Percentiles rank a stretch among this genome's conserved stretches.
These are phyloP conservation scores for Euphorbia lathyris DNA, from an alignment of 345 rosid species.

Conservation along the genomic window DNA sequence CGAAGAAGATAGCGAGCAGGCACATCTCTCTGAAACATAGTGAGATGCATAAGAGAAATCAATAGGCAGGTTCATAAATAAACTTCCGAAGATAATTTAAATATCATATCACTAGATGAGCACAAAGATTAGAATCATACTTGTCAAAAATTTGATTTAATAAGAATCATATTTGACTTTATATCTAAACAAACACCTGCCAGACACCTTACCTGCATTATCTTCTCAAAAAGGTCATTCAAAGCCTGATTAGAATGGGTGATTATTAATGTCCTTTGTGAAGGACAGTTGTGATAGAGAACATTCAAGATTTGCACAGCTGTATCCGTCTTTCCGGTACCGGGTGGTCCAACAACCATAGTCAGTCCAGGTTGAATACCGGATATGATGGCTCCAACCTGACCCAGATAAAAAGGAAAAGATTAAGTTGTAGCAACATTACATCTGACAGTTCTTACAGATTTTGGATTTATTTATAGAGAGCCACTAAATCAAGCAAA, in stretches of 20 bases:
- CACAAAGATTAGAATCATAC: background rate
- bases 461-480: too few species aligned
- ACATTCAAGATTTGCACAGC: conserved; percentile 96
- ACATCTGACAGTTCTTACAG: too few species aligned
- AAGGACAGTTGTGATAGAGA: conserved; percentile 95
- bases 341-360: conserved; percentile 99
- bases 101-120: background rate
- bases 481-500: too few species aligned
- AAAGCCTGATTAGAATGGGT: conserved; percentile 98
- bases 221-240: conserved; percentile 98
- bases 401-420: conserved; percentile 18
- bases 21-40: conserved; percentile 82
- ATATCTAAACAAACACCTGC: background rate
- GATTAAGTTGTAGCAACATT: background rate
- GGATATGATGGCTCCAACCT: conserved; percentile 95
- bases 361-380: conserved; percentile 98
- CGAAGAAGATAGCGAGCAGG: conserved; percentile 99
- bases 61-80: conserved; percentile 9
- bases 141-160: background rate
- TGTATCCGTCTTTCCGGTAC: conserved; percentile 98
- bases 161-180: background rate
- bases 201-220: conserved; percentile 66
- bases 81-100: background rate
- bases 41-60: conserved; percentile 10
- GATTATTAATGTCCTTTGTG: conserved; percentile 94